Base-by-base conservation (phyloP, 1,284 basidiomycete species). In the Malassezia yamatoensis region DNA sequence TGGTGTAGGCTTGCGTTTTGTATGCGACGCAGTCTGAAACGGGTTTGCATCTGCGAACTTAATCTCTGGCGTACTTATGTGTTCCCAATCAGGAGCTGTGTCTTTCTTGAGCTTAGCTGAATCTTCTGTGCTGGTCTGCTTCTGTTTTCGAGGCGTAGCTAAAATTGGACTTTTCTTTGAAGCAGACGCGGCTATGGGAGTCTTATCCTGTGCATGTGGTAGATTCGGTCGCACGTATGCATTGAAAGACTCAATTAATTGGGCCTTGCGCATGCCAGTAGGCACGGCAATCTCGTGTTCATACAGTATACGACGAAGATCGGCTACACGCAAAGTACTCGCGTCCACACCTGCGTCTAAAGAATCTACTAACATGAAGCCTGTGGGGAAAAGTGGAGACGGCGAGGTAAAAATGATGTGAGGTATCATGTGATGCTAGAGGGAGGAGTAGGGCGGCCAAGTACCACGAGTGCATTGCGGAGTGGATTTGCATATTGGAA, bases 171-270 rank as follows among this genome's bases (percentile, higher is more conserved):
- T 13, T 11, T 13, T 6, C 45, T 5, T 15, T 15, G 32, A 33
- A 18, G 20, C 2, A 5, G 20, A 18, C 15, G 29, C 15, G 10
- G 40, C 47, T 5, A 13, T 12, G 24, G 24, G 24, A 29, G 24
- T 29, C 7, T 29, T 29, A 3, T 29, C 4, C 4, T 29, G 24
- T 29, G 24, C 24, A 7, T 29, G 24, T 3, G 24, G 24, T 36
- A 58, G 45, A 3, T 9, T n/a, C 1, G 55, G 55, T 7, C 55
- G 55, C 39, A 58, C 55, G 42, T 58, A 45, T 41, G 51, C 12
- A 6, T 58, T 36, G 35, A 53, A 58, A 11, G 46, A 32, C 11
- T 51, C 55, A 1, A 58, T 32, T 5, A 58, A 38, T 12, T 32
- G 41, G 1, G 55, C 44, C 32, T 58, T 58, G 41, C 55, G 55